Percentiles rank a stretch among this genome's conserved stretches.
Conservation (phyloP, 2,329 filamentous ascomycete genomes). For the Blastomyces gilchristii region DNA sequence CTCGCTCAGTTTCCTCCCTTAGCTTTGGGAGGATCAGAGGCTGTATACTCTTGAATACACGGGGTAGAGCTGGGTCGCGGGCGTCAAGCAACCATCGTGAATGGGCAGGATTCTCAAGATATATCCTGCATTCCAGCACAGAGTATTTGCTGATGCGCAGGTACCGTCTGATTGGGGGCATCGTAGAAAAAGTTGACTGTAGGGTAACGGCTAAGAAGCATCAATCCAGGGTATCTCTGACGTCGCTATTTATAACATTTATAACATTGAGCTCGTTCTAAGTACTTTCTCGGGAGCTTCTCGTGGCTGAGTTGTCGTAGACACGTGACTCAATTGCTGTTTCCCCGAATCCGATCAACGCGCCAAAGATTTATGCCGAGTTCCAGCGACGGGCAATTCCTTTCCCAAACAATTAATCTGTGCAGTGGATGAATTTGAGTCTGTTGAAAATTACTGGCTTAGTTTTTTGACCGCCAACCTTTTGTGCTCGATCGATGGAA, state of each 20-base stretch:
- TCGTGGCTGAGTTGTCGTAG: too few relatives aligned
- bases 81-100: constrained; percentile 75
- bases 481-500: background rate
- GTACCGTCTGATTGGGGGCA: constrained; percentile 84
- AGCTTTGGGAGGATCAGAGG: constrained; percentile 84
- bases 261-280: background rate
- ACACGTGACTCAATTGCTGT: too few relatives aligned
- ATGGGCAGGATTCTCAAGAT: constrained; percentile 81
- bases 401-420: background rate
- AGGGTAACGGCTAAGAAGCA: background rate
- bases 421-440: background rate
- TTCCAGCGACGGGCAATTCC: too few relatives aligned
- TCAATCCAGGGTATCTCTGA: background rate
- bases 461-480: background rate
- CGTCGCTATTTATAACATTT: background rate
- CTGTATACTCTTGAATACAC: constrained; percentile 73
- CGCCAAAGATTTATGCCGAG: too few relatives aligned
- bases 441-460: background rate
- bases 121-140: constrained; percentile 92
- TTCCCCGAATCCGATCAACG: too few relatives aligned
- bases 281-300: background rate
- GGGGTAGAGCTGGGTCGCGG: constrained; percentile 63
- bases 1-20: constrained; percentile 64
- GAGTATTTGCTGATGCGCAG: constrained; percentile 86
- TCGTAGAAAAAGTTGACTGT: constrained; percentile 30